Base-by-base conservation (phyloP, 768 basidiomycete genomes). In the Cubamyces sp. region DNA sequence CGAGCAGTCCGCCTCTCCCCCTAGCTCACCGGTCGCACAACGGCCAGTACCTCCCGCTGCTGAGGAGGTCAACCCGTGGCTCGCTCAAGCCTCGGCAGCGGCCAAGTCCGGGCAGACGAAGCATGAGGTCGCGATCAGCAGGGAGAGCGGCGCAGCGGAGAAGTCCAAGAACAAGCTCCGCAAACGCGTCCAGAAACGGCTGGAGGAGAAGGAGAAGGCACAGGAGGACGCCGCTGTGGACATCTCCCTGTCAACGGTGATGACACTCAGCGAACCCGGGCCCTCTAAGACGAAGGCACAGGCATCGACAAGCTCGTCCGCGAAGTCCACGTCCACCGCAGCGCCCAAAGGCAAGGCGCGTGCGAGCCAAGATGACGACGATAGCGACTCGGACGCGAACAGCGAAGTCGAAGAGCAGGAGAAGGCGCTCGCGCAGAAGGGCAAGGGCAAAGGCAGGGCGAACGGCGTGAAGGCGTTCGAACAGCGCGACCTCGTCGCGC, bases 401-500 rank as follows among this genome's bases (percentile, higher is more conserved):
- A 87, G 87, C 64, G 91, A 91, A 68, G 73, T 87, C 39, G 90
- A 89, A 39, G 87, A 83, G 25, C 91, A 91, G 68, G 90, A 91
- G 68, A 75, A 76, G 46, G 69, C 70, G 0, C 68, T 82, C 1
- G 59, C 50, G n/a, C 62, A 40, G 28, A 71, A 74, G 53, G 70
- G 74, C 45, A 87, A 82, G 70, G 78, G 71, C 58, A 85, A 79
- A 37, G 71, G 75, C 54, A 54, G 78, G 69, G 66, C 67, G 43
- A 73, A 70, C 50, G 78, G 77, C 23, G 72, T 84, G 0, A 83
- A 81, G 54, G 90, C 91, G 0, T 94, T 98, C 76, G 81, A 91
- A 72, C 96, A 98, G 74, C 82, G 92, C 41, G 94, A 98, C 66
- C 80, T 98, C 14, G 95, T 99, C 14, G 92, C 95, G 1, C 86